Base-by-base conservation (phyloP, 192 early-diverging fungal species). In the Cetraspora pellucida region DNA sequence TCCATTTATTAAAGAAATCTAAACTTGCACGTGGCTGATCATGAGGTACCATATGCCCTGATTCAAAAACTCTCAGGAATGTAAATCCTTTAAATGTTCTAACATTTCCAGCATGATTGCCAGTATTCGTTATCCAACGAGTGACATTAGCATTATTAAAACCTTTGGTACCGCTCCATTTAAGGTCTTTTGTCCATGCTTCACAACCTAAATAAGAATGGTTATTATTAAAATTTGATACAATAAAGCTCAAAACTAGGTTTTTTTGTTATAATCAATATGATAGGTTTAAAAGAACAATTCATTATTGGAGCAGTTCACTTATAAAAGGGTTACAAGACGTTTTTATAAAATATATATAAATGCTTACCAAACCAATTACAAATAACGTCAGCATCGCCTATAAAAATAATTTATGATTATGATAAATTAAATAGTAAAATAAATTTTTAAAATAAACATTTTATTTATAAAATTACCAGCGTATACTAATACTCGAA, bases 311-410 rank as follows among this genome's bases (percentile, higher is more conserved):
- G n/a, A n/a, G n/a, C n/a, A n/a, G n/a, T n/a, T n/a, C n/a, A n/a
- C n/a, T n/a, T n/a, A n/a, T n/a, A n/a, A n/a, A n/a, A n/a, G n/a
- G n/a, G n/a, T n/a, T n/a, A n/a, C n/a, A n/a, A n/a, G n/a, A n/a
- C n/a, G n/a, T n/a, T n/a, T n/a, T n/a, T n/a, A n/a, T n/a, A n/a
- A n/a, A n/a, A n/a, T n/a, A n/a, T n/a, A n/a, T n/a, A 45, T 4
- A 25, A 17, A 37, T 31, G 67, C 79, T 68, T 75, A 70, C 86
- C 91, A 54, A 89, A 85, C 90, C 91, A 95, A 84, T 95, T 95
- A 90, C 95, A 97, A 74, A 96, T 96, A 81, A 89, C 96, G 82
- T 97, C 95, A 5, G 93, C 93, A 72, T 97, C 95, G 47, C 97
- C 96, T 10, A n/a, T 19, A 28, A 59, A 27, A 59, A 27, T 27